Evolutionary conservation across 2,329 filamentous ascomycete genomes (phyloP).

Genomic region (Aspergillus sp.): DNA sequence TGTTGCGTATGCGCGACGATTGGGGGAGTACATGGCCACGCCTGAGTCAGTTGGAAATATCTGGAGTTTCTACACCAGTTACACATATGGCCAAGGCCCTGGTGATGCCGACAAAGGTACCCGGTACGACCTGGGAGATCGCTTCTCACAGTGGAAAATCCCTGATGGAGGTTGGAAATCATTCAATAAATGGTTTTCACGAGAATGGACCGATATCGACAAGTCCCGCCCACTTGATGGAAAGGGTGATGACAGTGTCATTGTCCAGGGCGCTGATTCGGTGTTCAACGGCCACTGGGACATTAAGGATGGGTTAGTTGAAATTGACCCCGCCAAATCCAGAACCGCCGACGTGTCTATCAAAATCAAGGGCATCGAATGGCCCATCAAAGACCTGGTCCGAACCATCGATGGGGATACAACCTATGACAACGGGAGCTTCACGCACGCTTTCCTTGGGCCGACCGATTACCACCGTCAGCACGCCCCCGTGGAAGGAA

Average conservation of each 20-base stretch:
- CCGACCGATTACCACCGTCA: slow-evolving; percentile 8
- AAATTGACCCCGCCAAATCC: neutral
- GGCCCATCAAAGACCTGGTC: neutral
- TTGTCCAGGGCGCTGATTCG: slow-evolving; percentile 4
- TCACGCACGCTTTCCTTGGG: slow-evolving; percentile 5
- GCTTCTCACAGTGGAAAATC: neutral
- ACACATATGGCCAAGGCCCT: neutral
- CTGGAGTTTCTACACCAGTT: slow-evolving; percentile 4
- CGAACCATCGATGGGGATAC: neutral
- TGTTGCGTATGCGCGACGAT: slow-evolving; percentile 2
- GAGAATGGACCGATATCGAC: slow-evolving; percentile 2
- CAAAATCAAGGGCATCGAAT: neutral
- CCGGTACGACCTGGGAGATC: neutral
- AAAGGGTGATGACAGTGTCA: slow-evolving; percentile 1
- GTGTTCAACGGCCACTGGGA: slow-evolving; percentile 1
- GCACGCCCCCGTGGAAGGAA: slow-evolving; percentile 4
- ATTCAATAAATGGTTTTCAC: slow-evolving; percentile 11
- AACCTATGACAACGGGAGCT: neutral
- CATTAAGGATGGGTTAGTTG: neutral
- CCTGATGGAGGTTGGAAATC: slow-evolving; percentile 6
- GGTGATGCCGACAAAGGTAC: neutral
- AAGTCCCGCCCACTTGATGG: slow-evolving; percentile 1
- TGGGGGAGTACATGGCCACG: slow-evolving; percentile 6
- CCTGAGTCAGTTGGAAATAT: slow-evolving; percentile 4
- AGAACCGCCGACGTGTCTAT: neutral